Evolutionary conservation across 2,329 filamentous ascomycete species (phyloP), one percentile per base, ranked within the genome.

Genomic region (Penicillium sp.): DNA sequence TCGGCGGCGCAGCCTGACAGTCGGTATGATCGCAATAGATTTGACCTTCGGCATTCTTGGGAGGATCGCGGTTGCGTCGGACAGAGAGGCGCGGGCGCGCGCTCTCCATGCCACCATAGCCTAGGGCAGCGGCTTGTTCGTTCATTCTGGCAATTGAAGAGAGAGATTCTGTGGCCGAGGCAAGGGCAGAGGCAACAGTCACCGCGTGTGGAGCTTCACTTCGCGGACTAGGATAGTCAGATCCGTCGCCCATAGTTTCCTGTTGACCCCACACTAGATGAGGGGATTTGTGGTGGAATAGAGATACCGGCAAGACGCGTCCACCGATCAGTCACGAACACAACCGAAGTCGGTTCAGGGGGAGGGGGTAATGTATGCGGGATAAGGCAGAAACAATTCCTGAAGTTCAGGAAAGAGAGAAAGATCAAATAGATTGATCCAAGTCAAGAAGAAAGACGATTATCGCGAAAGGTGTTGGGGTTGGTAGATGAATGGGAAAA

Each of bases 1-100:
- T 84, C 48, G 83, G 84, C 5, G 83, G 71, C 5, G 88, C 83
- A 55, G 89, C 86, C 13, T 80, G 83, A 70, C 93, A 97, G 58
- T 89, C 87, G 0, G 83, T 78, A 67, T 87, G 86, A 16, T 86
- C 87, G 76, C 94, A 97, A 58, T 88, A 84, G 70, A 89, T 95
- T 71, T 91, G 89, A n/a, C 90, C 90, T 26, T 91, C 84, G 0
- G 80, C 74, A 67, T 92, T 92, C 76, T 81, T 82, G 49, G 84
- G 84, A 11, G 85, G 84, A 69, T 86, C 84, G 61, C 78, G 75
- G 48, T 74, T 72, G 64, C 77, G 72, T 71, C 76, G 77, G 55
- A 79, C 73, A 35, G 78, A 79, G 55, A 79, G 68, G 66, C 75
- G 77, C 56, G 75, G 76, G 60, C 77, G 74, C 64, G 74, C 64